Conservation (phyloP, 2,329 filamentous ascomycete genomes). For the Hymenoscyphus salicellus region DNA sequence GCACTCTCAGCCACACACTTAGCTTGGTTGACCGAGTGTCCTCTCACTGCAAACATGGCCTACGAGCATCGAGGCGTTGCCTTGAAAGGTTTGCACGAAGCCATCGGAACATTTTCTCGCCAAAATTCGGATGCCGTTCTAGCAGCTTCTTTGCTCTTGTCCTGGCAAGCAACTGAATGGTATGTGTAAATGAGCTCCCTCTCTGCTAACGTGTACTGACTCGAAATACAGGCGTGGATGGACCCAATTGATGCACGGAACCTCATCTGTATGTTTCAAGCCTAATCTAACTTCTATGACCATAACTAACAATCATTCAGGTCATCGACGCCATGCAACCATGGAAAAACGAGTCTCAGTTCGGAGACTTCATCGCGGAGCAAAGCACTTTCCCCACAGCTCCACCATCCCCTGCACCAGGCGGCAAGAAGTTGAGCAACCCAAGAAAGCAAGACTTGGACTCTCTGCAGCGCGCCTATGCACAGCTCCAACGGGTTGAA, state of each 20-base stretch:
- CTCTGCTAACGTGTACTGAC: conserved; percentile 34
- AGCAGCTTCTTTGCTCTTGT: conserved; percentile 84
- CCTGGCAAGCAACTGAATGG: conserved; percentile 97
- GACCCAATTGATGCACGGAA: conserved; percentile 89
- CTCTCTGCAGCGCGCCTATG: conserved; percentile 63
- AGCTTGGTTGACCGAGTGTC: conserved; percentile 82
- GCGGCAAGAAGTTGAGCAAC: conserved; percentile 56
- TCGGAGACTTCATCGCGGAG: conserved; percentile 76
- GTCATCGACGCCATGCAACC: conserved; percentile 87
- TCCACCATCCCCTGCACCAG: conserved; percentile 59
- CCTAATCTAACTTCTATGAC: too few relatives aligned
- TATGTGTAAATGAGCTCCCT: conserved; percentile 48
- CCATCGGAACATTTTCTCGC: conserved; percentile 78
- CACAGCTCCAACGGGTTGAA: conserved; percentile 67
- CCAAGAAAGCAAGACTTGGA: conserved; percentile 69
- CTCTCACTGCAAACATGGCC: conserved; percentile 80
- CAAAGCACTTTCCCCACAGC: conserved; percentile 71
- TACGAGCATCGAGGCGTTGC: conserved; percentile 86
- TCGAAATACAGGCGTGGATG: conserved; percentile 71
- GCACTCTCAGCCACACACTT: conserved; percentile 95
- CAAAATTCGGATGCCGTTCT: conserved; percentile 88
- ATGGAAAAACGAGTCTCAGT: conserved; percentile 87
- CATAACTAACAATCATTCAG: conserved; percentile 44
- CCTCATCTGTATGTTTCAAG: conserved; percentile 67
- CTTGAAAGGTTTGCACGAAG: conserved; percentile 81